Conservation (phyloP, 768 basidiomycete species). For the Trametes cingulata region DNA sequence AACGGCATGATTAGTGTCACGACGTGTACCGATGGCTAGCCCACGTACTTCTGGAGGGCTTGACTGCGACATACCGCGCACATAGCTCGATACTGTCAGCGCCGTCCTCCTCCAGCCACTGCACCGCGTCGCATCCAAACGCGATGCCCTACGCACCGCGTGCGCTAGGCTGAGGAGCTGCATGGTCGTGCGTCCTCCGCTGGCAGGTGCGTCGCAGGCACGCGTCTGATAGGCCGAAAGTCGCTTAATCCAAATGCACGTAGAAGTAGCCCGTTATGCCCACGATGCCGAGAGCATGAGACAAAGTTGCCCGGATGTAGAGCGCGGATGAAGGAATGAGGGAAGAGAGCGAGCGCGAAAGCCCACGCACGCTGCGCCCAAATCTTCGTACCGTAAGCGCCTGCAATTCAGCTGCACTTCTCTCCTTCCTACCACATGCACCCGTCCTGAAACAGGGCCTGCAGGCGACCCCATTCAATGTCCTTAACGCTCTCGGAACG, state of each 20-base stretch:
- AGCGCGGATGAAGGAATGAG: neutral
- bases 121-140: no score
- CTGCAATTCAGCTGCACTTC: neutral
- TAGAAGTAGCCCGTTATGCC: neutral
- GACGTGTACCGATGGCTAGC: no score
- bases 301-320: neutral
- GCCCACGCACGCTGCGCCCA: neutral
- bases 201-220: neutral
- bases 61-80: no score
- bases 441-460: neutral
- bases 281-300: neutral
- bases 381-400: neutral
- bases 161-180: neutral
- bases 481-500: neutral
- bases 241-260: neutral
- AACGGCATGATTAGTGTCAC: no score
- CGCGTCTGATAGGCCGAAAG: constrained; percentile 7
- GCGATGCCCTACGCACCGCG: no score
- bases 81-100: no score
- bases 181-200: neutral
- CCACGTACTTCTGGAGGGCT: no score
- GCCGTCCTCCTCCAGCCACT: no score
- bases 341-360: neutral
- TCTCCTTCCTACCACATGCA: constrained; percentile 5
- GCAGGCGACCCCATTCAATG: neutral